These are phyloP conservation scores for Fagopyrum homotropicum DNA, from an alignment of 148 eudicot genomes.

Conservation along the genomic window DNA sequence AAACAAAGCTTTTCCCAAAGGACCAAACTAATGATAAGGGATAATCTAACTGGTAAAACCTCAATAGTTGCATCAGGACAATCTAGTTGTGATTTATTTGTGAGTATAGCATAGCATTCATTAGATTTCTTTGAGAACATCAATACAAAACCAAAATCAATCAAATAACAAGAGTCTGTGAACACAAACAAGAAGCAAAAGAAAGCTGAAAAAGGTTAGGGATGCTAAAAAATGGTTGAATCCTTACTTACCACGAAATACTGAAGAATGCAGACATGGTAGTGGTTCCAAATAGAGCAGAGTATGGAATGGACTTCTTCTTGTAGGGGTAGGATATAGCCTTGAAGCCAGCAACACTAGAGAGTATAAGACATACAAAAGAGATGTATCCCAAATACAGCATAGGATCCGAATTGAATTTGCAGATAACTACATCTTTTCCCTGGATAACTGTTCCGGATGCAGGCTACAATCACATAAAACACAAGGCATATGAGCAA, in stretches of 20 bases:
- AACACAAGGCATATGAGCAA: conserved; percentile 4
- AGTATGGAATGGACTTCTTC: conserved; percentile 58
- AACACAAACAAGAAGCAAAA: background rate
- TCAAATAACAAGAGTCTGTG: background rate
- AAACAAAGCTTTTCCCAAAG: background rate
- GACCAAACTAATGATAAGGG: background rate
- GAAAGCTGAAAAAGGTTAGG: background rate
- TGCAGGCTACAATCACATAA: conserved; percentile 47
- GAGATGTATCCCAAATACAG: conserved; percentile 69
- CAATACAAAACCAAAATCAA: background rate
- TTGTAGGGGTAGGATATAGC: conserved; percentile 73
- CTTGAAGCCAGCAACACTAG: conserved; percentile 43
- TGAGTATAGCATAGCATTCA: background rate
- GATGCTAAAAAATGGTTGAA: background rate
- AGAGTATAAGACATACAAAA: conserved; percentile 37
- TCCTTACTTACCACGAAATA: conserved; percentile 56
- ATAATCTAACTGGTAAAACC: background rate
- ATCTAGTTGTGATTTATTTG: background rate
- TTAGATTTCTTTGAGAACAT: background rate
- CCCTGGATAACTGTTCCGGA: conserved; percentile 67
- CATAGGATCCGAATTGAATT: conserved; percentile 69
- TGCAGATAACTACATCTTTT: conserved; percentile 74
- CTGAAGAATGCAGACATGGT: conserved; percentile 68
- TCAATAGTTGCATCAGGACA: background rate
- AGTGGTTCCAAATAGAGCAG: conserved; percentile 62